Percentiles rank a stretch among this genome's conserved stretches.
These are phyloP conservation scores for Aspergillus avenaceus DNA, from an alignment of 495 filamentous ascomycete genomes.

Conservation along the genomic window DNA sequence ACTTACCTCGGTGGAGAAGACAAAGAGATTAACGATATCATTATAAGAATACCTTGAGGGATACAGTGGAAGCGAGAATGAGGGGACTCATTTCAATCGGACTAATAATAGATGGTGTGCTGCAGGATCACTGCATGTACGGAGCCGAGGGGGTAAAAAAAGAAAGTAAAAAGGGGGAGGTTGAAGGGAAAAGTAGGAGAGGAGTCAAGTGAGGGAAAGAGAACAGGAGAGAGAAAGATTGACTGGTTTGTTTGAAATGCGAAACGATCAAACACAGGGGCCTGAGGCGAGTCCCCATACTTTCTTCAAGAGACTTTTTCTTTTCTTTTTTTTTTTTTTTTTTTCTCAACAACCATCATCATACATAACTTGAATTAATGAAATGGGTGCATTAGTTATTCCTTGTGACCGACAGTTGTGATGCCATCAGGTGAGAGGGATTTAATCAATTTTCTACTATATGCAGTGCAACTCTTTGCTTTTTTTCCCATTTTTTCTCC, in stretches of 20 bases:
- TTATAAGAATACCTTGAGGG: neutral
- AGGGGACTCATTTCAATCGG: neutral
- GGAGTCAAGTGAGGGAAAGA: no score
- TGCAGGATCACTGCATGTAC: neutral
- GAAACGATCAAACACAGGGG: no score
- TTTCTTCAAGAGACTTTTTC: no score
- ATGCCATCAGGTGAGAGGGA: slow-evolving; percentile 15
- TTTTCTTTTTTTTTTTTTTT: no score
- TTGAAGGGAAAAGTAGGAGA: no score
- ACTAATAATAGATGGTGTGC: neutral
- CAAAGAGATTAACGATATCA: neutral
- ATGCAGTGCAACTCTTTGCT: neutral
- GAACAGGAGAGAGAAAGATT: no score
- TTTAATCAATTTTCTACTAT: neutral
- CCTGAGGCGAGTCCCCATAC: no score
- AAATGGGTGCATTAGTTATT: no score
- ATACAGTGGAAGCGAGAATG: neutral
- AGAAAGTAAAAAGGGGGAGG: neutral
- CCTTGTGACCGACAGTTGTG: slow-evolving; percentile 14
- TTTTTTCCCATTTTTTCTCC: slow-evolving; percentile 1
- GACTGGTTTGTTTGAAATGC: no score
- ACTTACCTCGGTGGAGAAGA: neutral
- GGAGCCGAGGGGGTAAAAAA: neutral
- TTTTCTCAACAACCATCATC: no score
- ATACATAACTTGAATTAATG: no score